Evolutionary conservation across 2,329 filamentous ascomycete genomes (phyloP).

Genomic region (Fusarium cyanostomum): DNA sequence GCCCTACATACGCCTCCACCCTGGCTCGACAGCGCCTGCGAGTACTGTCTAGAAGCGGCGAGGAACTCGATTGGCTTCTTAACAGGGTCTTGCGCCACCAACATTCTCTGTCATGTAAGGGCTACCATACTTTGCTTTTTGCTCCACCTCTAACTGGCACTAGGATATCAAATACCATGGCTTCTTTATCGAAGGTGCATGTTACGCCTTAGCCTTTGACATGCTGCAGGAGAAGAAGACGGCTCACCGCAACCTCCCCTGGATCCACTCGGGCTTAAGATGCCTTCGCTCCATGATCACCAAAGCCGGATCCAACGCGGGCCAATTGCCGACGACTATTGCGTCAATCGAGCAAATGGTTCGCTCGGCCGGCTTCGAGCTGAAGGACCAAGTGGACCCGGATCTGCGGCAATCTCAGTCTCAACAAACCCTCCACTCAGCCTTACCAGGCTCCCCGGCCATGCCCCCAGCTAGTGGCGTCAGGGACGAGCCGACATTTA

Average conservation of each 20-base stretch:
- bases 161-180: conserved; percentile 56
- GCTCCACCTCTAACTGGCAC: conserved; percentile 2
- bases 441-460: conserved; percentile 33
- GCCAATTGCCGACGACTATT: conserved; percentile 39
- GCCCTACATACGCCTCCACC: conserved; percentile 35
- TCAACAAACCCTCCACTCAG: conserved; percentile 19
- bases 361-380: conserved; percentile 41
- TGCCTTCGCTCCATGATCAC: conserved; percentile 49
- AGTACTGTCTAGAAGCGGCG: conserved; percentile 53
- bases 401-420: conserved; percentile 26
- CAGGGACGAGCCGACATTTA: conserved; percentile 37
- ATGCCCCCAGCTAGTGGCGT: conserved; percentile 11
- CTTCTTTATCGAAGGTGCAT: conserved; percentile 55
- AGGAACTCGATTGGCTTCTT: conserved; percentile 53
- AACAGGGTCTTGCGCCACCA: conserved; percentile 51
- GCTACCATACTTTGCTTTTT: too few species aligned
- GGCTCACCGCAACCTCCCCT: conserved; percentile 52
- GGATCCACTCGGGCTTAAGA: conserved; percentile 52
- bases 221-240: conserved; percentile 51
- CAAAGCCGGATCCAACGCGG: conserved; percentile 27
- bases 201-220: conserved; percentile 54
- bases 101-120: conserved; percentile 52
- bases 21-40: conserved; percentile 57
- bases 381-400: conserved; percentile 32
- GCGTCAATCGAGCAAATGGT: conserved; percentile 45